A percentile compares a stretch with the other conserved stretches of the same genome.
Conservation (phyloP, 2,329 filamentous ascomycete genomes). For the Apiospora aurea region DNA sequence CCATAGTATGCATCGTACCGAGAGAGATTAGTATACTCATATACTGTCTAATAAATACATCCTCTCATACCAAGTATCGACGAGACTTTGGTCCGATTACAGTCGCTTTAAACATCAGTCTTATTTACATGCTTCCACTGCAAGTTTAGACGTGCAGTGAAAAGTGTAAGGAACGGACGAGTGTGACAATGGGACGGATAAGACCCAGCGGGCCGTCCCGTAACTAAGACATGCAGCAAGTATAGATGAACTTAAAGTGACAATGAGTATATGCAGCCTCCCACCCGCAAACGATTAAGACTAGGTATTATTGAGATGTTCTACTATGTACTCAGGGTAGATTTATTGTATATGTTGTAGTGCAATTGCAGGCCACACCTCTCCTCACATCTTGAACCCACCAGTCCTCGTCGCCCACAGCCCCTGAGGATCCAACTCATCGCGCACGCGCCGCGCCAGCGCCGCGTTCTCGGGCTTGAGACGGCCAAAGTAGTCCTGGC, state of each 20-base stretch:
- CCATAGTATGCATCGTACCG: no score
- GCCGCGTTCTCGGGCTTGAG: slow-evolving; percentile 44
- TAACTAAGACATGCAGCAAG: not conserved
- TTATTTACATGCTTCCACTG: not conserved
- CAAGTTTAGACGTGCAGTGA: not conserved
- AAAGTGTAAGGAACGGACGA: not conserved
- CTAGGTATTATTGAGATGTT: not conserved
- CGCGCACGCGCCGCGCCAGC: slow-evolving; percentile 44
- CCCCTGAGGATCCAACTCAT: slow-evolving; percentile 47
- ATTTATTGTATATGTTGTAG: not conserved
- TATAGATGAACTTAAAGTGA: not conserved
- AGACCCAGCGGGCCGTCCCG: not conserved
- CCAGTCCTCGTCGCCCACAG: slow-evolving; percentile 48
- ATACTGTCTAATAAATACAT: no score
- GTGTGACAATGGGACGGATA: not conserved
- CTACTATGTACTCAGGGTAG: not conserved
- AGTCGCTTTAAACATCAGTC: not conserved
- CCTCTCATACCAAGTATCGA: no score
- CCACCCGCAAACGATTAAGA: not conserved
- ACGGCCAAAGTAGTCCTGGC: slow-evolving; percentile 51
- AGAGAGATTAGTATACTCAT: no score
- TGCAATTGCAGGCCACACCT: not conserved
- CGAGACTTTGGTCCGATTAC: not conserved
- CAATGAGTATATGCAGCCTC: not conserved
- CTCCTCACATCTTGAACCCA: slow-evolving; percentile 46